Percentiles rank a stretch among this genome's conserved stretches.
These are phyloP conservation scores for Grosmannia penicillata DNA, from an alignment of 2,329 filamentous ascomycete species.

Conservation along the genomic window DNA sequence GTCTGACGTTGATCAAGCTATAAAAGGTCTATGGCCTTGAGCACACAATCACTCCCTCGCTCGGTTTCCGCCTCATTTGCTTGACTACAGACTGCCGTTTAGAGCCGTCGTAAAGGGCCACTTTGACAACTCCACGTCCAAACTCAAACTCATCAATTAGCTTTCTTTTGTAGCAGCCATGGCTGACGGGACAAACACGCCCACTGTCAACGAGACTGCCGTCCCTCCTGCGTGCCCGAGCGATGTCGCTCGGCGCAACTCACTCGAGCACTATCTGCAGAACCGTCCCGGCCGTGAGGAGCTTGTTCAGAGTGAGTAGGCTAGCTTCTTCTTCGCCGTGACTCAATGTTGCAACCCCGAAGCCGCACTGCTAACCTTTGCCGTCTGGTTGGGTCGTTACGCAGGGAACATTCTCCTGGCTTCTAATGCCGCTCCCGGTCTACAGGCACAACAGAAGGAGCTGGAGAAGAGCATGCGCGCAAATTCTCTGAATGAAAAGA, in stretches of 20 bases:
- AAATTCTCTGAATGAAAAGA: slow-evolving; percentile 75
- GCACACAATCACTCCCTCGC: too few species aligned
- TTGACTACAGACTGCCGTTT: too few species aligned
- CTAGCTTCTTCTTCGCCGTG: neutral
- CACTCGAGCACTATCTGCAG: slow-evolving; percentile 57
- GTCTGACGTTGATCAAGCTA: too few species aligned
- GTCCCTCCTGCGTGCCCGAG: slow-evolving; percentile 38
- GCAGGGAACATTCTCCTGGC: slow-evolving; percentile 76
- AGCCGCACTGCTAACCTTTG: neutral
- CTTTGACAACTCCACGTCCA: neutral
- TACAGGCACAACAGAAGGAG: slow-evolving; percentile 71
- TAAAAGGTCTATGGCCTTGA: too few species aligned
- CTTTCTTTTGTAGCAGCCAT: slow-evolving; percentile 14
- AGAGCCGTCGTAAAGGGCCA: too few species aligned
- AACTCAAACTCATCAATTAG: too few species aligned
- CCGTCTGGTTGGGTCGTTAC: neutral
- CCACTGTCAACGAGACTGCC: slow-evolving; percentile 37
- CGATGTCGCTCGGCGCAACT: slow-evolving; percentile 42
- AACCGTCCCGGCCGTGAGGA: slow-evolving; percentile 62
- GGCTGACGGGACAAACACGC: slow-evolving; percentile 17
- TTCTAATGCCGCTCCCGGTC: slow-evolving; percentile 59
- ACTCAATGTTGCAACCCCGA: neutral
- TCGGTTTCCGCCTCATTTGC: too few species aligned
- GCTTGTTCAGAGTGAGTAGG: slow-evolving; percentile 55
- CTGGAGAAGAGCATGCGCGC: slow-evolving; percentile 79